Base-by-base conservation (phyloP, 495 filamentous ascomycete genomes). In the Mytilinidion resinicola region DNA sequence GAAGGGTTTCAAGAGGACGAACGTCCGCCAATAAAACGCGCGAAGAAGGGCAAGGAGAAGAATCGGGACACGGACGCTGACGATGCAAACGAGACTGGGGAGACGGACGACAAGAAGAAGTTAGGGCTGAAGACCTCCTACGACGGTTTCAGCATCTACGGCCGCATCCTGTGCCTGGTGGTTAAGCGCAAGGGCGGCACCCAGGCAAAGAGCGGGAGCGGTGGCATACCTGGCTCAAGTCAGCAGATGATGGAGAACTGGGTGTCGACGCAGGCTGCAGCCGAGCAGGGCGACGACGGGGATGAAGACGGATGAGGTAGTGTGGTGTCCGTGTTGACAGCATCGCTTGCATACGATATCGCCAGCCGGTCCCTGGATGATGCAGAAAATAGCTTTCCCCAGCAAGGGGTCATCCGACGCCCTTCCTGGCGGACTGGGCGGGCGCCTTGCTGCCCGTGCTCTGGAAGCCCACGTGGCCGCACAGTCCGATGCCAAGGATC, bases 71-170 rank as follows among this genome's bases (percentile, higher is more conserved):
- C 48, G n/a, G 57, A 38, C 48, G 50, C 19, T 37, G 36, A 20
- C 19, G 20, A 30, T 33, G 57, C 63, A 30, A 53, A 59, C 39
- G 60, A 53, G 25, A 55, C 61, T 14, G 57, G 59, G 1, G 66
- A 54, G 20, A 76, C 68, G 62, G 89, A 95, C 53, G 88, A 96
- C 66, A 89, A 90, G 72, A 96, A 97, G 77, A 96, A 96, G 72
- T 70, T 95, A 61, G 80, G 78, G 2, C 78, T 96, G 70, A 81
- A 83, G 53, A 96, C 90, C 25, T 84, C 85, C 20, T 97, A 96
- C 70, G 91, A 97, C 64, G 92, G 93, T 35, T 98, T 96, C 72
- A 85, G 84, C 65, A 96, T 98, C 70, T 91, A 93, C 73, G 89
- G 92, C 8, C 86, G 89, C 58, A 88, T 95, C 34, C 76, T 98